Evolutionary conservation across 192 early-diverging fungal genomes (phyloP).

Genomic region (Podila epicladia): DNA sequence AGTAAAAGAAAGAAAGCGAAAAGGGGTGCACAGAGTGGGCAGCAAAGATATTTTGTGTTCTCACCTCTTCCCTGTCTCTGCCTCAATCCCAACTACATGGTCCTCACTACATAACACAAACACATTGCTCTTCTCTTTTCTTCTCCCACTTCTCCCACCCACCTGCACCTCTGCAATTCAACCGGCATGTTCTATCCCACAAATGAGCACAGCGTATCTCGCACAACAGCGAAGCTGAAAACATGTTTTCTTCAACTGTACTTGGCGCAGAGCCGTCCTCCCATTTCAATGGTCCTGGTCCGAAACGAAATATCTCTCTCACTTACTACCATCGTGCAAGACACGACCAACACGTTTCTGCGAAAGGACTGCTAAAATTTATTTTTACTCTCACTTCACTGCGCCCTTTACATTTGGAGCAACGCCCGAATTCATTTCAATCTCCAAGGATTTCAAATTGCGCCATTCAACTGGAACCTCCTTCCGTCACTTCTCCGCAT

Average conservation of each 20-base stretch:
- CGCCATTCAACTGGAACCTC: background rate
- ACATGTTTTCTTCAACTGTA: too few relatives aligned
- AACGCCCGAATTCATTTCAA: background rate
- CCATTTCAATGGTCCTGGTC: too few relatives aligned
- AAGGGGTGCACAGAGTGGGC: background rate
- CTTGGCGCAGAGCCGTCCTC: conserved; percentile 1
- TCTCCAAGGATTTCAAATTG: background rate
- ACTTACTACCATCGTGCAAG: too few relatives aligned
- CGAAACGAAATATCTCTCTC: background rate
- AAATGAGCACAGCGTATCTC: background rate
- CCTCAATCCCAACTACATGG: too few relatives aligned
- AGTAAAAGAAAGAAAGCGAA: background rate
- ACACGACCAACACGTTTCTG: background rate
- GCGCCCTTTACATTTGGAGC: background rate
- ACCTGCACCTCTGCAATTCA: background rate
- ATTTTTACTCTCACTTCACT: too few relatives aligned
- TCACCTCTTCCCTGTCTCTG: too few relatives aligned
- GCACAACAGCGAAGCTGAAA: background rate
- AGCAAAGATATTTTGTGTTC: background rate
- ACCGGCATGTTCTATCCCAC: background rate
- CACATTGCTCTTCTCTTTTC: background rate
- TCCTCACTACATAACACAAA: background rate
- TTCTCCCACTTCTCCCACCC: background rate
- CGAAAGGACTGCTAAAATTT: background rate
- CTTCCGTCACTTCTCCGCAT: background rate